Base-by-base conservation (phyloP, 306 rosid species). In the Fagus crenata region DNA sequence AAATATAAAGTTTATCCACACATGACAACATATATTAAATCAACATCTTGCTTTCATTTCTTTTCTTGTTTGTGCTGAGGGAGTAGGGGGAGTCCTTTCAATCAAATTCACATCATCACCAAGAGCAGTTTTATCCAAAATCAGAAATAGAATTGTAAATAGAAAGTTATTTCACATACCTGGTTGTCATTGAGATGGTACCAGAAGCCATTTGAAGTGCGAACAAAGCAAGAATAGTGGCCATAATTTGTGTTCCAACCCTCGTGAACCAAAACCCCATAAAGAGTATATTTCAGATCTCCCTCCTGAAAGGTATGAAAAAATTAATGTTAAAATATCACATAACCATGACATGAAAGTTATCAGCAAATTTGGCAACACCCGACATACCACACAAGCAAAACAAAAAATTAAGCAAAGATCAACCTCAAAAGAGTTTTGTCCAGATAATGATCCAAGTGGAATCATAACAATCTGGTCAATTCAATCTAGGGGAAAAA, bases 151-250 rank as follows among this genome's bases (percentile, higher is more conserved):
- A 59, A 40, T 17, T 60, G 13, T 1, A 40, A 8, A 77, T 14
- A 39, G 40, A 5, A 31, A 69, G 28, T 77, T 56, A 54, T 72
- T 67, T 73, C 49, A 67, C 85, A 60, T 85, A 96, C 99, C 93
- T 83, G 84, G 46, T 85, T 91, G 85, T 96, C 99, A 77, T 96
- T 97, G 77, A 96, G 87, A 68, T 96, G 86, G 86, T 92, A 89
- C 99, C 99, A 96, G 88, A 92, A 86, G 84, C 89, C 91, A 79
- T 85, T 88, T 78, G 97, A 87, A 53, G 99, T 96, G 79, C 99
- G 98, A 75, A 91, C 98, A 83, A 81, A 96, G 84, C 98, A 96
- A 73, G 85, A 89, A 75, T 92, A 96, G 75, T 96, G 99, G 43
- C 99, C 99, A 58, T 92, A 89, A 73, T 87, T 94, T 63, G 99